Conservation (phyloP, 1,139 yeast species). For the Schizosaccharomyces versatilis region DNA sequence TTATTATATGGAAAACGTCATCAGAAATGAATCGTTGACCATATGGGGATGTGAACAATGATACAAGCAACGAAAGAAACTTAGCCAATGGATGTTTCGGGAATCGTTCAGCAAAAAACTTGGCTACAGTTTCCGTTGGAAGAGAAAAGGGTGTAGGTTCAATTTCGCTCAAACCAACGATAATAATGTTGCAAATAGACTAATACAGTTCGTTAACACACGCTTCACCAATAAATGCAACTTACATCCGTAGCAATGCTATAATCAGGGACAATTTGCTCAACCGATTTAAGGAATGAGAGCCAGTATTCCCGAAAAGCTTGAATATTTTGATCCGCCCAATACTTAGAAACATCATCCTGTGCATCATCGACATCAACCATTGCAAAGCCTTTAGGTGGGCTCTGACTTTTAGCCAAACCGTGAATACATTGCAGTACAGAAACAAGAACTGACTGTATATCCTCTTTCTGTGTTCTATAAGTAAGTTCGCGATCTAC, state of each 20-base stretch:
- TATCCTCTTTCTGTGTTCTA: neutral
- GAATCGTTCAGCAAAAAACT: neutral
- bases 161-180: neutral
- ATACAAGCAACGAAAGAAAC: neutral
- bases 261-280: neutral
- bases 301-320: neutral
- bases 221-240: neutral
- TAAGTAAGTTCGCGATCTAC: neutral
- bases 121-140: neutral
- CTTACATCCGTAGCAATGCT: neutral
- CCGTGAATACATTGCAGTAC: neutral
- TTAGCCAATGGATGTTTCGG: neutral
- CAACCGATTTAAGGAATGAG: neutral
- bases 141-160: conserved; percentile 1
- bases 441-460: neutral
- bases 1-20: neutral
- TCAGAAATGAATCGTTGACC: neutral
- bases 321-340: neutral
- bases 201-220: neutral
- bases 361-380: neutral
- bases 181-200: neutral
- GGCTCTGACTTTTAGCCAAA: neutral
- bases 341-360: neutral
- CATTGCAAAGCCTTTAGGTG: neutral
- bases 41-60: neutral